Base-by-base conservation (phyloP, 2,329 filamentous ascomycete species). In the Pseudovirgaria hyperparasitica region DNA sequence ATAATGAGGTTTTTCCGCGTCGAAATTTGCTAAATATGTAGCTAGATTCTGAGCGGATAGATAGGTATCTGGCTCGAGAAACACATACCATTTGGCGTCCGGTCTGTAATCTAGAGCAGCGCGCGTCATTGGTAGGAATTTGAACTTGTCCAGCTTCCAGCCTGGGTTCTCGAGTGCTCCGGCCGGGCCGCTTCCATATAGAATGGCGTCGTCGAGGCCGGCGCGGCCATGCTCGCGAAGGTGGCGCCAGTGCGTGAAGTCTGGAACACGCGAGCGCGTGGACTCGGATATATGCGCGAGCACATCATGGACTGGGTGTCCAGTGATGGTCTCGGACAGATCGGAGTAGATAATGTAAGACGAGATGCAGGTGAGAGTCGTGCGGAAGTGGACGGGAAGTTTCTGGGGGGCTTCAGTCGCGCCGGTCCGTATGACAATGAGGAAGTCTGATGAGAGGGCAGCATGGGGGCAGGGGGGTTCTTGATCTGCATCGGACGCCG, bases 21-120 rank as follows among this genome's bases (percentile, higher is more conserved):
- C 60, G 34, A 67, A 60, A 13, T 58, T 50, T 11, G 52, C 50
- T 13, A 74, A 54, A 65, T 66, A 73, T 14, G 56, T 47, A 10
- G 70, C 40, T 21, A 72, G 37, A 17, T 66, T 68, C 18, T 57
- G 49, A 55, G 67, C 67, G 7, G 67, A 52, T 21, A 72, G 44
- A 36, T 68, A 72, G 0, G 67, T 72, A 40, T 74, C 70, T 0
- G 65, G 61, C 37, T 72, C 69, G 24, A 70, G 60, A 42, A 74
- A 74, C 29, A 70, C 51, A 33, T 62, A 74, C 69, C 69, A 74
- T 29, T 63, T 65, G 23, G 62, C 60, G 15, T 66, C 47, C 2
- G 62, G 60, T 19, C 48, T 39, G 26, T 52, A 40, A 8, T 49
- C 39, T 32, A 50, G 47, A 4, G 53, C 44, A 15, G 42, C 36